A percentile compares a stretch with the other conserved stretches of the same genome.
These are phyloP conservation scores for Lojkania enalia DNA, from an alignment of 2,329 filamentous ascomycete genomes.

Conservation along the genomic window DNA sequence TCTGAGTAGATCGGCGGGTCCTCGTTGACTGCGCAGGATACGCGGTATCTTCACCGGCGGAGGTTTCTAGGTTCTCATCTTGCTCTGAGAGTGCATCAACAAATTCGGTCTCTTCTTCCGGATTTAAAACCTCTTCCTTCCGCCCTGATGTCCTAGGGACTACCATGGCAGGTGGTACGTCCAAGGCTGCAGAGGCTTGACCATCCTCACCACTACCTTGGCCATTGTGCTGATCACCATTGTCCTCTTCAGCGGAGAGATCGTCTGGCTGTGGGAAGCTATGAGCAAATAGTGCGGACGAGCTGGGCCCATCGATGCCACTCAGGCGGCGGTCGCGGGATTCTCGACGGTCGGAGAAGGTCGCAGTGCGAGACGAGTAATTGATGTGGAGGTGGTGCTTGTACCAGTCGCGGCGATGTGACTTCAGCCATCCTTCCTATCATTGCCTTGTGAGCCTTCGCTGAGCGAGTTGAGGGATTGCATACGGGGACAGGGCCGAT, in stretches of 20 bases:
- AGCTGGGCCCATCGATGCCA: constrained; percentile 46
- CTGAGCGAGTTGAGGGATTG: constrained; percentile 4
- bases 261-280: constrained; percentile 50
- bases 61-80: constrained; percentile 27
- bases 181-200: constrained; percentile 20
- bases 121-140: constrained; percentile 24
- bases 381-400: constrained; percentile 52
- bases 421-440: constrained; percentile 63
- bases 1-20: constrained; percentile 32
- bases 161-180: constrained; percentile 31
- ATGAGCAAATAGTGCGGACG: constrained; percentile 42
- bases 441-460: constrained; percentile 4
- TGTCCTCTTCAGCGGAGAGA: constrained; percentile 32
- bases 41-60: constrained; percentile 13
- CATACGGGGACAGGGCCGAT: constrained; percentile 64
- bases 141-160: constrained; percentile 34
- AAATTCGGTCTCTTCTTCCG: constrained; percentile 23
- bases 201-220: constrained; percentile 16
- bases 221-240: constrained; percentile 13
- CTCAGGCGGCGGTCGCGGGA: constrained; percentile 49
- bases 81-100: constrained; percentile 35
- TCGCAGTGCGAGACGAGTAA: constrained; percentile 50
- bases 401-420: constrained; percentile 67
- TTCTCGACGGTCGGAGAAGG: constrained; percentile 55
- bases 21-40: constrained; percentile 13